Evolutionary conservation across 257 asterid genomes (phyloP), one percentile per base, ranked within the genome.

Genomic region (Solanum medicagineum): DNA sequence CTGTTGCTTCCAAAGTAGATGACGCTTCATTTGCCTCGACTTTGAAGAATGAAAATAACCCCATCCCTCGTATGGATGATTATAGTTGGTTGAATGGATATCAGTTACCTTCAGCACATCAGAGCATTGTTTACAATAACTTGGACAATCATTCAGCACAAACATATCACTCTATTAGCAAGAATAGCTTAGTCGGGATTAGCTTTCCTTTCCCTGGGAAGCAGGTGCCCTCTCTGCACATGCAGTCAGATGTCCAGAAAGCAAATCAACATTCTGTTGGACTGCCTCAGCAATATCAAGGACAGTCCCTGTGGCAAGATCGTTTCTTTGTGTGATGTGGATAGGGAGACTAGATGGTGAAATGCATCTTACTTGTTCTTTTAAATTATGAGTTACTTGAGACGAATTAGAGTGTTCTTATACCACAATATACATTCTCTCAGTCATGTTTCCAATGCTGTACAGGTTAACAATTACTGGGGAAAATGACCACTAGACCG

Each of bases 51-150:
- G 97, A 90, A 83, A 85, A 81, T 73, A 59, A 88, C 71, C 54
- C 90, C 63, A 75, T 87, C 51, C 91, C 90, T 12, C 93, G 85
- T 79, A 85, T 92, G 87, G 99, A 96, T 86, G 94, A 96, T 90
- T 96, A 96, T 86, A 91, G 95, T 89, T 96, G 99, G 99, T 91
- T 94, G 16, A 98, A 91, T 88, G 98, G 97, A 16, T 92, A 94
- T 91, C 93, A 87, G 85, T 89, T 94, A 55, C 92, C 97, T 59
- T 70, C 95, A 49, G 89, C 91, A 80, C 92, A 91, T 84, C 93
- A 88, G 77, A 90, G 91, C 81, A 88, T 84, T 83, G 98, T 94
- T 16, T 90, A 90, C 81, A 87, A 85, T 66, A 91, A 84, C 86
- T 87, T 92, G 24, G 22, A 85, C 49, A 90, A 89, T 91, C 93